These are phyloP conservation scores for Eimeria praecox DNA, from an alignment of 169 alveolate genomes.

Conservation along the genomic window DNA sequence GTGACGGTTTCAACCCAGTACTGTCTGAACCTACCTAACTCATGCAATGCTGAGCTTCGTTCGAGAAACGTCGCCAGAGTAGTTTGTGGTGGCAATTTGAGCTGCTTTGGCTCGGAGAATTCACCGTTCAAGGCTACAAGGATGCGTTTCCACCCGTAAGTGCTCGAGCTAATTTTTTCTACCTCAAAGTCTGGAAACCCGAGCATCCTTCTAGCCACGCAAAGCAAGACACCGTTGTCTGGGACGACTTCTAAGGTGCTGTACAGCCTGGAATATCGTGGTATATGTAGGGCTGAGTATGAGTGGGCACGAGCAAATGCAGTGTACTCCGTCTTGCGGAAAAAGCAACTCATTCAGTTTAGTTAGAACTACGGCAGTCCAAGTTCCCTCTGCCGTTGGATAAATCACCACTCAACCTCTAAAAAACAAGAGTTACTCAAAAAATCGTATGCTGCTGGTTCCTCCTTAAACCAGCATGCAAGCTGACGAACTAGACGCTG, in stretches of 20 bases:
- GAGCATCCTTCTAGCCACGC: conserved; percentile 51
- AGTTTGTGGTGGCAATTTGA: conserved; percentile 68
- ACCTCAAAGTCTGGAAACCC: conserved; percentile 71
- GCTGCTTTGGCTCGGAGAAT: conserved; percentile 71
- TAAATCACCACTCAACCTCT: neutral
- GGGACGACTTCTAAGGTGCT: neutral
- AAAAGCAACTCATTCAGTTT: neutral
- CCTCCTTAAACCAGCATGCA: neutral
- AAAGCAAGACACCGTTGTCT: neutral
- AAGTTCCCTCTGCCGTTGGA: neutral
- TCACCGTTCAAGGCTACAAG: conserved; percentile 76
- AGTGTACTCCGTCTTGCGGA: neutral
- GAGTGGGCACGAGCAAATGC: neutral
- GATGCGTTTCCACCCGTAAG: conserved; percentile 67
- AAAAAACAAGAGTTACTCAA: neutral
- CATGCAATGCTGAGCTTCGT: conserved; percentile 61
- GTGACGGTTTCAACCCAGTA: neutral
- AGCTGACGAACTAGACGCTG: neutral
- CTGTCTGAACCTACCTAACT: conserved; percentile 36
- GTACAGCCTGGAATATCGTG: neutral
- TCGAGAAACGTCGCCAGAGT: conserved; percentile 53
- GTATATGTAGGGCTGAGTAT: neutral
- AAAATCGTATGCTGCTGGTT: neutral
- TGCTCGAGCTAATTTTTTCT: conserved; percentile 55
- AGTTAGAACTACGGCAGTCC: neutral